A percentile compares a stretch with the other conserved stretches of the same genome.
These are phyloP conservation scores for Prunus persica DNA, from an alignment of 306 rosid species.

Conservation along the genomic window DNA sequence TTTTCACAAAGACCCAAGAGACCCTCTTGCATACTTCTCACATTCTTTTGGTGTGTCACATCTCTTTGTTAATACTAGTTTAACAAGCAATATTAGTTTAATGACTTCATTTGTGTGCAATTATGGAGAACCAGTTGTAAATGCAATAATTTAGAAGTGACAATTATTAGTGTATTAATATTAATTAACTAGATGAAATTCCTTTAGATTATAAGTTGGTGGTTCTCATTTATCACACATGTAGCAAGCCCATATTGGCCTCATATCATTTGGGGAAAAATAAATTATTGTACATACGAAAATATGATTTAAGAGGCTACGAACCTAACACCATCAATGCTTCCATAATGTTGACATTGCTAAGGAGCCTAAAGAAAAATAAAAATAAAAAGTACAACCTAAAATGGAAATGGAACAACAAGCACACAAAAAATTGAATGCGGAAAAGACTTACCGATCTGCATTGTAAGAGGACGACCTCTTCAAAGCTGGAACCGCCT, in stretches of 20 bases:
- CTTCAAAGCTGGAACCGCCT: constrained; percentile 50
- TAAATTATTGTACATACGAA: too few species aligned
- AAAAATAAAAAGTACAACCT: not conserved
- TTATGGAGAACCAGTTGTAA: not conserved
- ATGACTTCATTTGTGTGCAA: not conserved
- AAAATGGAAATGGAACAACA: not conserved
- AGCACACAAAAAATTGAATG: not conserved
- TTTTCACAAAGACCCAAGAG: too few species aligned
- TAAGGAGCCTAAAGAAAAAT: too few species aligned
- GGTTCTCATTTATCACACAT: too few species aligned
- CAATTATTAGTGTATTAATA: not conserved
- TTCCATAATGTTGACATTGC: too few species aligned
- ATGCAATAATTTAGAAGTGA: not conserved
- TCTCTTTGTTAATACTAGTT: not conserved
- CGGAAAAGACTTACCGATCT: constrained; percentile 50
- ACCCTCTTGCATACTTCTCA: not conserved
- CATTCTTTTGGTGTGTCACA: not conserved
- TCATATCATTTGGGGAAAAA: too few species aligned
- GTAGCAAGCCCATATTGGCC: too few species aligned
- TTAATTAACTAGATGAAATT: too few species aligned
- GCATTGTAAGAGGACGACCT: constrained; percentile 91
- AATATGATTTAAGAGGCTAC: too few species aligned
- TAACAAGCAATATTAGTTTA: too few species aligned
- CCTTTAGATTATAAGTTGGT: too few species aligned
- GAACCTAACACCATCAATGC: too few species aligned